Evolutionary conservation across 106 monocot genomes (phyloP).

Genomic region (Vanilla planifolia): DNA sequence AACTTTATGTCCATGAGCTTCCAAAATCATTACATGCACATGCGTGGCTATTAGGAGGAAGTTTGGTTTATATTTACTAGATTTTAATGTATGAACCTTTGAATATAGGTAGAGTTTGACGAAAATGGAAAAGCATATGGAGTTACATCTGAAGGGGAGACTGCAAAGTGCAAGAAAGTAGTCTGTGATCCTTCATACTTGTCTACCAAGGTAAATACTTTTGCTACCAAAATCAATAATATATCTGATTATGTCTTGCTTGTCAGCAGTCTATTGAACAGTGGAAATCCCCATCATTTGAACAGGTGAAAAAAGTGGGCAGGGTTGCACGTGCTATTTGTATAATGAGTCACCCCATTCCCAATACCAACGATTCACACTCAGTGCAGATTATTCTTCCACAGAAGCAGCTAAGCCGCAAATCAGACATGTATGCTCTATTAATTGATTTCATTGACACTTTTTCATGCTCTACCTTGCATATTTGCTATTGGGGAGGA

Average conservation of each 20-base stretch:
- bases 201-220: slow-evolving; percentile 50
- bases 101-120: slow-evolving; percentile 72
- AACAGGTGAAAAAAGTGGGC: slow-evolving; percentile 82
- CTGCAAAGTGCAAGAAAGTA: slow-evolving; percentile 71
- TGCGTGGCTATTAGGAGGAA: no score
- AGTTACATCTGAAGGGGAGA: slow-evolving; percentile 83
- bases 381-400: slow-evolving; percentile 88
- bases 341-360: slow-evolving; percentile 82
- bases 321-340: slow-evolving; percentile 79
- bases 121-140: slow-evolving; percentile 66
- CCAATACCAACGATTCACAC: slow-evolving; percentile 66
- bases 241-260: background rate
- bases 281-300: background rate
- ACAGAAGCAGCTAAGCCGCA: slow-evolving; percentile 68
- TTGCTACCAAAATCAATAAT: background rate
- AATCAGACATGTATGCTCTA: slow-evolving; percentile 70
- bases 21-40: no score
- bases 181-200: slow-evolving; percentile 90
- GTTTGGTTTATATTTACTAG: no score
- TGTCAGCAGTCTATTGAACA: no score
- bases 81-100: no score
- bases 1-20: no score
- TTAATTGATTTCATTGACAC: background rate
- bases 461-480: no score
- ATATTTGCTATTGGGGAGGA: no score